Evolutionary conservation across 2,329 filamentous ascomycete species (phyloP), one percentile per base, ranked within the genome.

Genomic region (Penicillium capsulatum): DNA sequence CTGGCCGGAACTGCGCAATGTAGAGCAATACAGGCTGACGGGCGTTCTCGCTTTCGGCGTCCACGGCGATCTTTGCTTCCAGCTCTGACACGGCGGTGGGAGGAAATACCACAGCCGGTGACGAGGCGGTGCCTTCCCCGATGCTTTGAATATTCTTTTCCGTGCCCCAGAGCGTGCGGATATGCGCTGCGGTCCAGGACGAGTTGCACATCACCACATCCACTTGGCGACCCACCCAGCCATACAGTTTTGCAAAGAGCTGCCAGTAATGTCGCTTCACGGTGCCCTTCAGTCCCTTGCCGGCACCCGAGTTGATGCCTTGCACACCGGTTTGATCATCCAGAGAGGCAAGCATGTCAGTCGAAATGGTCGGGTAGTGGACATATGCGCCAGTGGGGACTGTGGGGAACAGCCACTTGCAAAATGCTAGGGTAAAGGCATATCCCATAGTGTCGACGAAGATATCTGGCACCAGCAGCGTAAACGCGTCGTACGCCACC

Each of bases 401-500:
- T 24, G 70, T 65, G 0, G 78, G 84, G 60, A 97, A 97, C 16
- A 97, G 73, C 48, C 85, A 76, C 60, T 89, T 92, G 64, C 76
- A 85, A 3, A 96, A 73, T 7, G 86, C 88, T 8, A 95, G 77
- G 0, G 86, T 79, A 61, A 97, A 98, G 17, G 91, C 89, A 59
- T 96, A 98, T 47, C 92, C 92, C 90, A 98, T 96, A 2, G 92
- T 98, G 60, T 98, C 92, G 54, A 98, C 75, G 62, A 97, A 95
- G 36, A 97, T 77, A 63, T 98, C 92, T 0, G 92, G 92, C 0
- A 91, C 86, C 2, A 97, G 75, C 2, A 96, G 78, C n/a, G 80
- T 83, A 63, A 98, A 92, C 8, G 91, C 91, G 58, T 98, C 91
- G 74, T 87, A 92, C 17, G 86, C 90, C 38, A 98, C 74, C 17